phyloP scores from a whole-genome alignment of 371 early-diverging fungal species.

The Apophysomyces trapeziformis region DNA sequence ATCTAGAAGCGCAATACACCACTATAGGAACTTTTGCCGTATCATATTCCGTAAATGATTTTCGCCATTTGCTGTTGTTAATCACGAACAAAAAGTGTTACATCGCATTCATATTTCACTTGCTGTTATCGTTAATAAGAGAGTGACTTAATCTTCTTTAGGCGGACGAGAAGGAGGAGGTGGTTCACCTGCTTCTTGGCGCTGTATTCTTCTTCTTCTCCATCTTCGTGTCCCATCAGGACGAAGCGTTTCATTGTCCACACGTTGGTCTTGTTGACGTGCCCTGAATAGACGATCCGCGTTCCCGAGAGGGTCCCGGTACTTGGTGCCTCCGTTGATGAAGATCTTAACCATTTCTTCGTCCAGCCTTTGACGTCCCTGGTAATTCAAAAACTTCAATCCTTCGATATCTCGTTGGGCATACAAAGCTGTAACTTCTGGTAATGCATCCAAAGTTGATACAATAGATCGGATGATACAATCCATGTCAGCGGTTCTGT shows the following conservation, averaged over 20 bases:
- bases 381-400: constrained; percentile 15
- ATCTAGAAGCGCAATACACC: background rate
- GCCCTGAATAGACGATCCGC: background rate
- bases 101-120: background rate
- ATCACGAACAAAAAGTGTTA: no score
- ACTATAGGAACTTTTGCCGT: background rate
- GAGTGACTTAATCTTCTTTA: background rate
- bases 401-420: background rate
- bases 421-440: background rate
- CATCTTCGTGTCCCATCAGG: background rate
- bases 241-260: no score
- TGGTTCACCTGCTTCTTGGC: background rate
- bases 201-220: background rate
- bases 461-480: background rate
- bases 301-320: background rate
- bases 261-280: background rate
- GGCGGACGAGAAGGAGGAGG: background rate
- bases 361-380: constrained; percentile 14
- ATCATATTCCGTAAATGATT: background rate
- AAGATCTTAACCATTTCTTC: constrained; percentile 19
- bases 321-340: constrained; percentile 19
- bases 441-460: background rate
- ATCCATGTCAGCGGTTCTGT: background rate
- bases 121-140: background rate
- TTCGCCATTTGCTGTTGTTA: no score